Conservation (phyloP, 768 basidiomycete genomes). For the Leccinum longicurvipes region DNA sequence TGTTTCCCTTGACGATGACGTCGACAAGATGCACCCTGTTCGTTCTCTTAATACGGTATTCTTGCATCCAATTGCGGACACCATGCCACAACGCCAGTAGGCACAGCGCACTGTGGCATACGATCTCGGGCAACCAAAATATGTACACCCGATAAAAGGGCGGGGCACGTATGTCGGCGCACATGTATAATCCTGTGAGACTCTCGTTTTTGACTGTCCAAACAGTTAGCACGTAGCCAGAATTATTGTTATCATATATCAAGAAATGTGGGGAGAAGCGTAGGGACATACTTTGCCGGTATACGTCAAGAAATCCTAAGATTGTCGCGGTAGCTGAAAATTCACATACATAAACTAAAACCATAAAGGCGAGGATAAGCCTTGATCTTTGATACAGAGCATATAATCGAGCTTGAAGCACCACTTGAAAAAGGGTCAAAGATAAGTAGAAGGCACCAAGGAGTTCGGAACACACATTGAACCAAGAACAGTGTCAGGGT, state of each 20-base stretch:
- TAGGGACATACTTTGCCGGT: conserved; percentile 4
- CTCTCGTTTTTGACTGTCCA: not conserved
- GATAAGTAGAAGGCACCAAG: not conserved
- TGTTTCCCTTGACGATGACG: not conserved
- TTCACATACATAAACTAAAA: not conserved
- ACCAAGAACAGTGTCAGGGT: not conserved
- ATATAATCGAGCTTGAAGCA: not conserved
- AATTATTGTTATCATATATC: too few relatives aligned
- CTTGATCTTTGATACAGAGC: not conserved
- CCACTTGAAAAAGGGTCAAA: not conserved
- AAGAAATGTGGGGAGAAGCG: not conserved
- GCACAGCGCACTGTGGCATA: conserved; percentile 3
- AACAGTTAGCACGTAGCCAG: not conserved
- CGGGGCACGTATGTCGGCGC: not conserved
- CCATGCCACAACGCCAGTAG: conserved; percentile 3
- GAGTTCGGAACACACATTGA: conserved; percentile 2
- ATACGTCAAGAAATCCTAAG: not conserved
- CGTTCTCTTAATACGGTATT: not conserved
- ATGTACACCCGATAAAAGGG: not conserved
- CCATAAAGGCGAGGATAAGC: not conserved
- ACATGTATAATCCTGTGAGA: not conserved
- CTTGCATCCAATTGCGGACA: not conserved
- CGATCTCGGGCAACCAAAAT: conserved; percentile 8
- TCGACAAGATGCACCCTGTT: not conserved
- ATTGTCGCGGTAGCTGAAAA: not conserved